phyloP scores from a whole-genome alignment of 2,329 filamentous ascomycete genomes.

The Fusarium duplospermum region DNA sequence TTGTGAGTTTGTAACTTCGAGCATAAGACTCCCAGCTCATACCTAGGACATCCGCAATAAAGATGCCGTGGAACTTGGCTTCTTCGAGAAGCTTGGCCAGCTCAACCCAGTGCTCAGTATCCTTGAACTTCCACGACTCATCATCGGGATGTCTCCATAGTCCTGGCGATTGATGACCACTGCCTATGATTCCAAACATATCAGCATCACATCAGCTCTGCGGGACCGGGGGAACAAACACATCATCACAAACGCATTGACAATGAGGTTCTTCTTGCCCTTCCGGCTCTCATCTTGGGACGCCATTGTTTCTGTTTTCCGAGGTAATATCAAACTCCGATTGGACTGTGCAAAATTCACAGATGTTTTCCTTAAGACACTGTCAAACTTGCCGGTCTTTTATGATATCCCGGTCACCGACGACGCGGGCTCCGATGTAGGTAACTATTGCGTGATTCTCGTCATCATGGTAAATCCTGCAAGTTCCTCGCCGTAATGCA shows the following conservation, averaged over 20 bases:
- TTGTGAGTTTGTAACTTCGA: background rate
- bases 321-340: background rate
- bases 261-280: conserved; percentile 54
- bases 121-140: conserved; percentile 70
- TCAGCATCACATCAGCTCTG: conserved; percentile 11
- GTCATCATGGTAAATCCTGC: conserved; percentile 26
- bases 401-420: conserved; percentile 14
- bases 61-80: conserved; percentile 74
- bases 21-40: background rate
- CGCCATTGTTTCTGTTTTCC: conserved; percentile 23
- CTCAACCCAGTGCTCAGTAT: conserved; percentile 70
- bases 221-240: conserved; percentile 38
- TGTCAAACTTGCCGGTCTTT: conserved; percentile 17
- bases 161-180: conserved; percentile 60
- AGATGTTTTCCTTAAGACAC: conserved; percentile 1
- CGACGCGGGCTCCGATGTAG: background rate
- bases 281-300: conserved; percentile 21
- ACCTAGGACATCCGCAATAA: conserved; percentile 74
- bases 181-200: conserved; percentile 40
- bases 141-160: conserved; percentile 73
- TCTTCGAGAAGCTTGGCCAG: conserved; percentile 69
- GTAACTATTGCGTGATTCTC: conserved; percentile 38
- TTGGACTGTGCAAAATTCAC: background rate
- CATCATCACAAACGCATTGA: conserved; percentile 58
- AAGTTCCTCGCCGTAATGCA: conserved; percentile 6